Evolutionary conservation across 805 yeast species (phyloP), one percentile per base, ranked within the genome.

Genomic region (Lipomyces lipofer): DNA sequence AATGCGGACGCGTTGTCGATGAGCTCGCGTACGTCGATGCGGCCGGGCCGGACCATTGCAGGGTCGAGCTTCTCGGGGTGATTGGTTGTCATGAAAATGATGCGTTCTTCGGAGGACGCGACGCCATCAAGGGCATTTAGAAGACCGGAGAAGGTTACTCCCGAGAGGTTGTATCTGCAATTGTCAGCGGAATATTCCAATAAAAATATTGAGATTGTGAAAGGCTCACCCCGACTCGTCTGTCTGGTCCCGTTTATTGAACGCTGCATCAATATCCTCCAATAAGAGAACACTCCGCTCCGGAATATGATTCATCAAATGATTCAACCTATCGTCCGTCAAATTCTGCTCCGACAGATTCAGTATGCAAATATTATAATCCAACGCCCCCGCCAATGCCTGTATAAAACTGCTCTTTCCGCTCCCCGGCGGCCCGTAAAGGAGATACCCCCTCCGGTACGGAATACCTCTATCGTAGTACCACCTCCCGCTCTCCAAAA

Each of bases 11-110:
- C 98, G 69, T 92, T 88, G 62, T 87, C 94, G 36, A 94, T 80
- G 65, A 84, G 74, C 19, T 83, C 85, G 71, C 89, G 88, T 69
- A 78, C 83, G 68, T 94, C 99, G 29, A 94, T 85, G 71, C 99
- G 78, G 2, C 99, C 99, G 0, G 99, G 99, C 61, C 99, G 78
- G 68, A 94, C 73, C 42, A 94, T 78, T 0, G 99, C 99, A 1
- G 97, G 89, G 66, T 94, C 99, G 35, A 94, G 75, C 59, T 82
- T 82, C 59, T 94, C 98, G 0, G 97, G 97, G 67, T 94, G 99
- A 70, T 94, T 94, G 19, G 99, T 92, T 19, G 99, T 94, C 99
- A 94, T 94, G 71, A 94, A 94, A 0, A 97, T 92, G 30, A 94
- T 78, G 43, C 96, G 86, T 67, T 94, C 98, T 67, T 94, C 99